phyloP scores from a whole-genome alignment of 2,329 filamentous ascomycete genomes.

The Penicillium olsonii region DNA sequence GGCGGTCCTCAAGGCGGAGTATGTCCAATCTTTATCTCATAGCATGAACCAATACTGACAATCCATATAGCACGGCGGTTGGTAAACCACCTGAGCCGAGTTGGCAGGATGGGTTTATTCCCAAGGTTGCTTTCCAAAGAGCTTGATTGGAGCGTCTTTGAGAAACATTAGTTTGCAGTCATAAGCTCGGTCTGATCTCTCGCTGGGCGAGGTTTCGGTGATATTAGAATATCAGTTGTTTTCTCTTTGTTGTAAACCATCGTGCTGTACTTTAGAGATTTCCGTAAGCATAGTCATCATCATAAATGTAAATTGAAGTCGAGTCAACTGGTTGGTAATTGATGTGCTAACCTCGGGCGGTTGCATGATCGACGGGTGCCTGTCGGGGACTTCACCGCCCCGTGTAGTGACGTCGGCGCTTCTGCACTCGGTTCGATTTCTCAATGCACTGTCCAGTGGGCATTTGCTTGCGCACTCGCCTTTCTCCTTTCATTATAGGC shows the following conservation, averaged over 20 bases:
- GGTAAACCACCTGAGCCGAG: background rate
- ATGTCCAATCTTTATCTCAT: background rate
- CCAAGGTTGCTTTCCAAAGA: too few relatives aligned
- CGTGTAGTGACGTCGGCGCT: conserved; percentile 24
- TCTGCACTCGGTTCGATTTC: conserved; percentile 12
- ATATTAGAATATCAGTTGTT: background rate
- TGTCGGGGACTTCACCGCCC: conserved; percentile 13
- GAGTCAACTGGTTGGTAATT: too few relatives aligned
- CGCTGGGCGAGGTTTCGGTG: background rate
- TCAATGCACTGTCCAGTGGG: background rate
- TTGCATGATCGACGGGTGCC: background rate
- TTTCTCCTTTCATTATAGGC: background rate
- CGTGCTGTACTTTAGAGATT: too few relatives aligned
- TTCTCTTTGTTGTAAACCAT: too few relatives aligned
- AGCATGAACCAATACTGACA: background rate
- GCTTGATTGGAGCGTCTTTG: background rate
- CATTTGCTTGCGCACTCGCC: background rate
- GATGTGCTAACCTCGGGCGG: background rate
- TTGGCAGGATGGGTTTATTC: background rate
- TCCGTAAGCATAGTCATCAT: too few relatives aligned
- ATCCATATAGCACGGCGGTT: background rate
- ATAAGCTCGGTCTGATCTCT: background rate
- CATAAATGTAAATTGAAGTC: too few relatives aligned
- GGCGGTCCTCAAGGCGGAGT: conserved; percentile 1
- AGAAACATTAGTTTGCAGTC: background rate